phyloP scores from a whole-genome alignment of 2,329 filamentous ascomycete species.

The Exophiala dermatitidis region DNA sequence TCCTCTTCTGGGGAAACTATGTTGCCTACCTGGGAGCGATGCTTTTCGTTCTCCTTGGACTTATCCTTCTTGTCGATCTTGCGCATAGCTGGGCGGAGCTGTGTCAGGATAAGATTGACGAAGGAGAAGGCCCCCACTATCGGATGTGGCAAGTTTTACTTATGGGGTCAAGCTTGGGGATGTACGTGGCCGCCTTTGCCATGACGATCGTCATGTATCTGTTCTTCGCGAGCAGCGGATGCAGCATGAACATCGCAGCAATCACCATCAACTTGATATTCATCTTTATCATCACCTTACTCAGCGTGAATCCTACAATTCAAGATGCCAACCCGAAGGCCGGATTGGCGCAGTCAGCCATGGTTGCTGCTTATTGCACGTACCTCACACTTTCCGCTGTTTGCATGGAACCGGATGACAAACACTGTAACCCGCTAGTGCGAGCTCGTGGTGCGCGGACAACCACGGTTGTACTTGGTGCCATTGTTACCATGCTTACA shows the following conservation, averaged over 20 bases:
- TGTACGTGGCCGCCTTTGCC: constrained; percentile 83
- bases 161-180: constrained; percentile 84
- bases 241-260: constrained; percentile 92
- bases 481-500: constrained; percentile 91
- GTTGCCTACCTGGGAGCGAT: constrained; percentile 81
- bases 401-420: constrained; percentile 95
- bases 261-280: constrained; percentile 90
- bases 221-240: constrained; percentile 77
- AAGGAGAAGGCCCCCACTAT: constrained; percentile 51
- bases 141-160: constrained; percentile 75
- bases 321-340: constrained; percentile 91
- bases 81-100: constrained; percentile 97
- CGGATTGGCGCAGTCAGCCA: constrained; percentile 91
- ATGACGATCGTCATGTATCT: constrained; percentile 98
- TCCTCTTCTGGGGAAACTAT: constrained; percentile 93
- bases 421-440: constrained; percentile 86
- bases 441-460: constrained; percentile 77
- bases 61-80: constrained; percentile 87
- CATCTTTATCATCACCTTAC: constrained; percentile 68
- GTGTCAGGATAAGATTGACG: constrained; percentile 87
- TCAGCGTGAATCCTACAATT: constrained; percentile 83
- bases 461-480: constrained; percentile 84
- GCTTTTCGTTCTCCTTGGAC: constrained; percentile 84
- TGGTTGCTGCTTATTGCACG: constrained; percentile 96
- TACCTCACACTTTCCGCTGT: constrained; percentile 98